These are phyloP conservation scores for Penicillium sclerotiorum DNA, from an alignment of 2,329 filamentous ascomycete genomes.

Conservation along the genomic window DNA sequence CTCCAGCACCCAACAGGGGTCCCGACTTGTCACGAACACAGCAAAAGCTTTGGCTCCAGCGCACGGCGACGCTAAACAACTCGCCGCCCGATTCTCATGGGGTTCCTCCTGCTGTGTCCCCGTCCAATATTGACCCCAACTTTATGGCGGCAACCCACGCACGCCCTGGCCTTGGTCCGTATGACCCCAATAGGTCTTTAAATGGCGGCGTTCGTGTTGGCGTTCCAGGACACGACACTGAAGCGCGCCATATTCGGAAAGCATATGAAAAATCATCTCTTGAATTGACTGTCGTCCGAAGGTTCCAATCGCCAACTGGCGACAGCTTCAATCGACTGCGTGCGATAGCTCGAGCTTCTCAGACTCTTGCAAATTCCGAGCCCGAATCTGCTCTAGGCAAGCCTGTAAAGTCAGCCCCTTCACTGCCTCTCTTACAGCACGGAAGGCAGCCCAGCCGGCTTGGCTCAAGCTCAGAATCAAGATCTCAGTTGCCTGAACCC, in stretches of 20 bases:
- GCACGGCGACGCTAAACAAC: constrained; percentile 48
- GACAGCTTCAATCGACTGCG: constrained; percentile 46
- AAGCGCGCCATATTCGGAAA: constrained; percentile 45
- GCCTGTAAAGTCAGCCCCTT: constrained; percentile 39
- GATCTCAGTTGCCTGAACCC: constrained; percentile 26
- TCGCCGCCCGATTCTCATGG: constrained; percentile 46
- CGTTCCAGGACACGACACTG: constrained; percentile 33
- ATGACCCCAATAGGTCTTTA: constrained; percentile 32
- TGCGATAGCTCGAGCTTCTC: constrained; percentile 28
- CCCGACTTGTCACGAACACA: constrained; percentile 50
- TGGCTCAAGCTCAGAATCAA: constrained; percentile 25
- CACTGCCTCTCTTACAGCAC: constrained; percentile 34
- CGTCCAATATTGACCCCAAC: constrained; percentile 39
- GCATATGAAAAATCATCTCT: constrained; percentile 48
- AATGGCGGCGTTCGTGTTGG: constrained; percentile 34
- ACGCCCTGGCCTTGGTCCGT: constrained; percentile 32
- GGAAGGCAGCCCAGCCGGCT: constrained; percentile 22
- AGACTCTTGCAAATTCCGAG: constrained; percentile 11
- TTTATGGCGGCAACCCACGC: constrained; percentile 34
- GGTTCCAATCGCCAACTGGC: constrained; percentile 48
- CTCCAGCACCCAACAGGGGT: constrained; percentile 38
- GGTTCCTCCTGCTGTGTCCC: constrained; percentile 31
- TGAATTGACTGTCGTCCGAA: constrained; percentile 48
- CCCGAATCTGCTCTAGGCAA: constrained; percentile 31
- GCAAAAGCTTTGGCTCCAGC: constrained; percentile 52